phyloP scores from a whole-genome alignment of 2,329 filamentous ascomycete genomes.

The Thielaviopsis populi region DNA sequence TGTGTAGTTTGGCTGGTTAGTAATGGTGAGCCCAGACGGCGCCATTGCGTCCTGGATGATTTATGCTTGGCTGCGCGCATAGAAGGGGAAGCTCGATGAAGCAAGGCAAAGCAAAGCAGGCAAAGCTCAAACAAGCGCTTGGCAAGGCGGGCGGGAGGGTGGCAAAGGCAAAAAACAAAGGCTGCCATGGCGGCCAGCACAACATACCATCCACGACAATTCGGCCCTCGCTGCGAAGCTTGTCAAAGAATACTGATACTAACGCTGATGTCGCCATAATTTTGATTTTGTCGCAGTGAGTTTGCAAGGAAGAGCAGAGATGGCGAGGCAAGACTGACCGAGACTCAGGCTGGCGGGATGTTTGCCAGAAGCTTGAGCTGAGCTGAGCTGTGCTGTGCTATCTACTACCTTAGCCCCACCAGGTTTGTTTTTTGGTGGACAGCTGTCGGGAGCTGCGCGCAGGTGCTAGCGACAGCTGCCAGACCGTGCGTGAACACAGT shows the following conservation, averaged over 20 bases:
- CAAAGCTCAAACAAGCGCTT: not conserved
- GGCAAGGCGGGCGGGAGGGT: not conserved
- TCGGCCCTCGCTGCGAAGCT: conserved; percentile 32
- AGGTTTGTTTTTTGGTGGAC: no score
- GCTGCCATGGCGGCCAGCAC: not conserved
- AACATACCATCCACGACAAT: conserved; percentile 34
- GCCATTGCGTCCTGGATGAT: not conserved
- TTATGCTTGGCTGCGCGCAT: not conserved
- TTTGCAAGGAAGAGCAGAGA: not conserved
- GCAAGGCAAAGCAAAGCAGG: no score
- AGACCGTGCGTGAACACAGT: no score
- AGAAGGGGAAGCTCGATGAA: not conserved
- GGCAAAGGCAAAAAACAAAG: no score
- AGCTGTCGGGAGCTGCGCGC: not conserved
- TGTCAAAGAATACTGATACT: conserved; percentile 28
- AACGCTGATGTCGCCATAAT: not conserved
- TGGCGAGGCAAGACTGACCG: not conserved
- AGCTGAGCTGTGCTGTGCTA: no score
- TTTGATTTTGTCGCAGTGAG: not conserved
- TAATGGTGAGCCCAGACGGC: not conserved
- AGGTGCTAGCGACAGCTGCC: no score
- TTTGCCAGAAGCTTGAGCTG: not conserved
- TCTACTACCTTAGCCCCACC: no score
- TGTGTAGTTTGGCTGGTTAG: conserved; percentile 8
- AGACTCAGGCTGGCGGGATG: no score